Evolutionary conservation across 2,329 filamentous ascomycete genomes (phyloP), one percentile per base, ranked within the genome.

Genomic region (Didymella sp.): DNA sequence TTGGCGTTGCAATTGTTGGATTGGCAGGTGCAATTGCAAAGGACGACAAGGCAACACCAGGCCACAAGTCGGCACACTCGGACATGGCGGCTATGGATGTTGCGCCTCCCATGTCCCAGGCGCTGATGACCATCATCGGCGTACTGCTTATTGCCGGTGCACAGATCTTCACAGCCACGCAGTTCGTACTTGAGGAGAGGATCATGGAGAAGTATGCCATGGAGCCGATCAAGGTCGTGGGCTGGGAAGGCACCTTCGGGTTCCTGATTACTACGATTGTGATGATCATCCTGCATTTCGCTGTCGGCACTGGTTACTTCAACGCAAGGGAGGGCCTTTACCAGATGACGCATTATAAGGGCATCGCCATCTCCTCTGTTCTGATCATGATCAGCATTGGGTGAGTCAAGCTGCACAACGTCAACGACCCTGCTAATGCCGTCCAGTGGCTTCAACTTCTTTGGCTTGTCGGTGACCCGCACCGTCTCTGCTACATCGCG

Each of bases 321-420:
- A 95, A 99, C 76, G 88, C 93, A 62, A 85, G 82, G 4, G 93
- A 97, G 74, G 94, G 92, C 13, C 89, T 92, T 82, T 85, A 86
- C 60, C 87, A 98, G 77, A 87, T 99, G 77, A 87, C 86, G 9
- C 81, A 87, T 31, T 87, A 93, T 76, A 84, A 80, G 49, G 79
- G 85, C 15, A 87, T 99, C 58, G 85, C 88, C 27, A 67, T 93
- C 3, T 91, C 91, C 21, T 96, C 92, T 63, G 51, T 98, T 7
- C 77, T 96, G 56, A 98, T 98, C 74, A 99, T 99, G 95, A 84
- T 99, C 65, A 96, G 92, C 70, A 99, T 99, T 69, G 94, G 94
- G 90, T 96, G 85, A 73, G 86, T 81, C 19, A 12, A 21, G 21
- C 21, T 25, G 17, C n/a, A 17, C 9, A 11, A 15, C 37, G 9